A percentile compares a stretch with the other conserved stretches of the same genome.
These are phyloP conservation scores for Claviceps purpurea DNA, from an alignment of 2,329 filamentous ascomycete species.

Conservation along the genomic window DNA sequence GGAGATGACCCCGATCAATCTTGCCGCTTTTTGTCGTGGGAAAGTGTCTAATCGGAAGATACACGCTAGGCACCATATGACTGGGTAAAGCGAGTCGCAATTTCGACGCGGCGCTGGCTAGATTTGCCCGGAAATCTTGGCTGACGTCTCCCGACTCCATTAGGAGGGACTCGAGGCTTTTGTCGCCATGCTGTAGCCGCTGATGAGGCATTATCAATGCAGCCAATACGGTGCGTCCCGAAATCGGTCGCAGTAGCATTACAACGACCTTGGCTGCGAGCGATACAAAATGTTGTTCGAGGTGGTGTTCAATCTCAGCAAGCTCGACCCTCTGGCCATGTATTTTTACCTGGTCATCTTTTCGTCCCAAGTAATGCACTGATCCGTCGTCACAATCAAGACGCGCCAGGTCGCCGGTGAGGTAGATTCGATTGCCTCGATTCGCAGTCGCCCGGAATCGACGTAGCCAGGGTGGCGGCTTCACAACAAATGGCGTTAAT, in stretches of 20 bases:
- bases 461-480: conserved; percentile 5
- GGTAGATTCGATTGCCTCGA: conserved; percentile 7
- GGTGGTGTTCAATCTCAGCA: conserved; percentile 7
- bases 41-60: neutral
- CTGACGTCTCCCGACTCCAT: neutral
- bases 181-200: neutral
- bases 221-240: too few species aligned
- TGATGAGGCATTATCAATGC: too few species aligned
- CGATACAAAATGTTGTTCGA: neutral
- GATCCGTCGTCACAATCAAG: conserved; percentile 16
- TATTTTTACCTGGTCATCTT: conserved; percentile 31
- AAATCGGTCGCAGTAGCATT: too few species aligned
- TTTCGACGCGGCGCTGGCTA: neutral
- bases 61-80: neutral
- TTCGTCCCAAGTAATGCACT: conserved; percentile 12
- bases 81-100: neutral
- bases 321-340: conserved; percentile 40
- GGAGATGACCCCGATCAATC: neutral
- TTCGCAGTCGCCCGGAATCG: conserved; percentile 11
- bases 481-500: neutral
- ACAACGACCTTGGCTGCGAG: neutral
- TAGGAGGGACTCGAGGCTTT: neutral
- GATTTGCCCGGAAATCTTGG: neutral
- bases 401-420: conserved; percentile 12
- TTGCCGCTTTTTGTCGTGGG: neutral